Percentiles rank a stretch among this genome's conserved stretches.
phyloP scores from a whole-genome alignment of 805 yeast species.

The Saccharomyces kudriavzevii region DNA sequence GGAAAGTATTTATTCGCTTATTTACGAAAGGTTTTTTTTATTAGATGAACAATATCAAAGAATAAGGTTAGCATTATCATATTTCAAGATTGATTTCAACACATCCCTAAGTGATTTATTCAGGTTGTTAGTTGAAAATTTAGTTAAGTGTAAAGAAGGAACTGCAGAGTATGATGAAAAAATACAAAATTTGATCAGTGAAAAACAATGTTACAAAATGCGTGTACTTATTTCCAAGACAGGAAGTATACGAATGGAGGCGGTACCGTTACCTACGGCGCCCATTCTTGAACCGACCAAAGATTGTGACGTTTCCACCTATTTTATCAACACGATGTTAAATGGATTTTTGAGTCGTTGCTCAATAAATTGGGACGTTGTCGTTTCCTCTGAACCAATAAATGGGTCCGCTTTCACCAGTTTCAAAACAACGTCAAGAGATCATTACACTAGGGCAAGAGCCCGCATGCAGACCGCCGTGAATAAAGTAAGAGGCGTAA shows the following conservation, averaged over 20 bases:
- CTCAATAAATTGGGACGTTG: constrained; percentile 46
- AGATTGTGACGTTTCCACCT: constrained; percentile 5
- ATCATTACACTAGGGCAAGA: constrained; percentile 56
- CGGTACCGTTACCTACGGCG: constrained; percentile 26
- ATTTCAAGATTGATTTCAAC: constrained; percentile 43
- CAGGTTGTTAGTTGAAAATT: constrained; percentile 32
- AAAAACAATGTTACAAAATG: constrained; percentile 37
- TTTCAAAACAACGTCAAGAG: constrained; percentile 75
- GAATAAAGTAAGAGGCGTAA: constrained; percentile 25
- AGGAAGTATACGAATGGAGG: constrained; percentile 34
- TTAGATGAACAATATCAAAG: constrained; percentile 58
- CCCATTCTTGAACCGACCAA: not conserved
- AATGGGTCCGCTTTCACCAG: constrained; percentile 70
- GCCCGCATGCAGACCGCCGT: constrained; percentile 32
- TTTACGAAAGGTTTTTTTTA: constrained; percentile 44
- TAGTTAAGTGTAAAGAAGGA: constrained; percentile 16
- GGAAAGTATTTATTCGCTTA: constrained; percentile 9
- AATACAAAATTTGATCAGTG: constrained; percentile 20
- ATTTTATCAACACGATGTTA: constrained; percentile 23
- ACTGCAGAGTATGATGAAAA: constrained; percentile 7
- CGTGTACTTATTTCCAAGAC: constrained; percentile 36
- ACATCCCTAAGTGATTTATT: constrained; percentile 39
- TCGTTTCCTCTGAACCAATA: constrained; percentile 47
- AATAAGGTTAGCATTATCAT: constrained; percentile 43
- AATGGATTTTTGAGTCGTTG: constrained; percentile 22